These are phyloP conservation scores for Backusella tuberculispora DNA, from an alignment of 192 early-diverging fungal genomes.

Conservation along the genomic window DNA sequence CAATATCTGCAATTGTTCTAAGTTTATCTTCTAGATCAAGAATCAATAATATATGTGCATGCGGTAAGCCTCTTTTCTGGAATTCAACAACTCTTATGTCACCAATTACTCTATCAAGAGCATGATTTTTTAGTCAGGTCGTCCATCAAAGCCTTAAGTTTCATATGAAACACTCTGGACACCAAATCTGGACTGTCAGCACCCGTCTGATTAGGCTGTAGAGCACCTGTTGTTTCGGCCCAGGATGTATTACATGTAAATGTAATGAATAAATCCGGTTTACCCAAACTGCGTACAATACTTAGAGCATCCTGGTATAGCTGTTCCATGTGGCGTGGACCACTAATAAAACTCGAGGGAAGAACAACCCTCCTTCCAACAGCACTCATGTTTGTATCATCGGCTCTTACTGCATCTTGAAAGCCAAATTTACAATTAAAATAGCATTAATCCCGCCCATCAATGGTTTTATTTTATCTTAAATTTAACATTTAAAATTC, in stretches of 20 bases:
- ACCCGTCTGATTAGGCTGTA: no score
- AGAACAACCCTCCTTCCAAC: conserved; percentile 22
- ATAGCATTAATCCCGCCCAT: no score
- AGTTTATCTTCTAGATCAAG: no score
- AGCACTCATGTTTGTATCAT: background rate
- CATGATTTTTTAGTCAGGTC: no score
- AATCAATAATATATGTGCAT: conserved; percentile 42
- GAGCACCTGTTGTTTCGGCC: background rate
- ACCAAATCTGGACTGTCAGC: conserved; percentile 30
- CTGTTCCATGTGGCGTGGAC: conserved; percentile 30
- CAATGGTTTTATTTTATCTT: no score
- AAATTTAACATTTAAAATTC: no score
- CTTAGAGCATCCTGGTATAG: conserved; percentile 41
- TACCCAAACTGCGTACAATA: conserved; percentile 20
- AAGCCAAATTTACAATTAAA: no score
- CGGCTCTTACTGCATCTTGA: background rate
- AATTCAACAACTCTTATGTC: no score
- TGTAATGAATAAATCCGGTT: conserved; percentile 31
- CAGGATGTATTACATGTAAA: conserved; percentile 36
- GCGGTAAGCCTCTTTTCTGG: conserved; percentile 27
- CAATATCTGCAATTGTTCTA: background rate
- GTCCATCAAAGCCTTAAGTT: conserved; percentile 5
- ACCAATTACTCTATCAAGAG: no score
- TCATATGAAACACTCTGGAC: conserved; percentile 25
- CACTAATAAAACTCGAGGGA: conserved; percentile 29